Base-by-base conservation (phyloP, 2,329 filamentous ascomycete genomes). In the Tolypocladium capitatum region DNA sequence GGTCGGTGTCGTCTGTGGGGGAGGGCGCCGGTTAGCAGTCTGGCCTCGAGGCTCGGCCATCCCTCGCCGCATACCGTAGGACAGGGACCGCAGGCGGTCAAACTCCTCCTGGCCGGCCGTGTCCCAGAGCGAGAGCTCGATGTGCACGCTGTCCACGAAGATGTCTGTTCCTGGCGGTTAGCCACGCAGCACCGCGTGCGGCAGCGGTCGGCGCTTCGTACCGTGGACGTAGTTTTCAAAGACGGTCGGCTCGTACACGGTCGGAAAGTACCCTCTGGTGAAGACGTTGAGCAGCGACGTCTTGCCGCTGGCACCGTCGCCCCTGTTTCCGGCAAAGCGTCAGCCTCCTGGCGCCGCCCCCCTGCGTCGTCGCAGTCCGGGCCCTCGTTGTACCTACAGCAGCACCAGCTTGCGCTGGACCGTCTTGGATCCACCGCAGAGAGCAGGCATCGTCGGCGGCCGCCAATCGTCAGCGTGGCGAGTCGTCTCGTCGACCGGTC, bases 161-260 rank as follows among this genome's bases (percentile, higher is more conserved):
- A 98, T 96, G 66, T 98, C 91, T 92, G 58, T 35, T 16, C 5
- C 18, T 28, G 27, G 40, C 21, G 46, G 46, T 46, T 40, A 50
- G 38, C 24, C 24, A 41, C 38, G 55, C 44, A 50, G 51, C 38
- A 20, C 20, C 24, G 38, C 32, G 24, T 8, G 20, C 5, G 5
- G 28, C 47, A 11, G 16, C 9, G 30, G 21, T 28, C 20, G 24
- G 13, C 33, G 7, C 24, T 18, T 24, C 76, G 63, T 76, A 94
- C 87, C 89, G 66, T 98, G 91, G 53, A 98, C 91, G 68, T 97
- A 98, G 70, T 98, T 98, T 67, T 98, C 91, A 68, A 96, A 96
- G 55, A 96, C 91, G 33, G 91, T 98, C 47, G 92, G 92, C 69
- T 97, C 90, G 72, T 97, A 97, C 61, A 97, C 91, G 49, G 91